These are phyloP conservation scores for Mycena olivaceomarginata DNA, from an alignment of 768 basidiomycete species.

Conservation along the genomic window DNA sequence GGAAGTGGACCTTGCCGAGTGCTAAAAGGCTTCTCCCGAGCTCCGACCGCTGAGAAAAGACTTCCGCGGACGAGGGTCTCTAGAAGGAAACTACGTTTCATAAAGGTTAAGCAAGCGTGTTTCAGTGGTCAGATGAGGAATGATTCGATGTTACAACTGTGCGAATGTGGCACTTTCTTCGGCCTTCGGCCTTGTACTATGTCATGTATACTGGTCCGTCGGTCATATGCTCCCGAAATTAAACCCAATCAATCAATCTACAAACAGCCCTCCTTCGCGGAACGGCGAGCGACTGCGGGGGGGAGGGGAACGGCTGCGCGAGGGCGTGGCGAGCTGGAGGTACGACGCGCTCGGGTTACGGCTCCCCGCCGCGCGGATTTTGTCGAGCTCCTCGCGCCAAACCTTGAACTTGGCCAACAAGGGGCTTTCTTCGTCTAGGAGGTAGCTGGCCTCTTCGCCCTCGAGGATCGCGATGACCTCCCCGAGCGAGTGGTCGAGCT, in stretches of 20 bases:
- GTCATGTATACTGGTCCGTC: constrained; percentile 9
- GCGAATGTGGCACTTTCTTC: constrained; percentile 14
- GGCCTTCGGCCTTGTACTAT: constrained; percentile 12
- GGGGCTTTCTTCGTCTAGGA: constrained; percentile 55
- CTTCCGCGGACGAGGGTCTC: not conserved
- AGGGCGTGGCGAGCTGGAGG: constrained; percentile 64
- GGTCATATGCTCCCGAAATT: constrained; percentile 2
- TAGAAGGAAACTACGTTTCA: not conserved
- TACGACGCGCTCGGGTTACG: constrained; percentile 34
- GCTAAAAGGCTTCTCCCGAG: no score
- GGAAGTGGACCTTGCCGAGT: no score
- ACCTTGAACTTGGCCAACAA: constrained; percentile 61
- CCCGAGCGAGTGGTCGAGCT: constrained; percentile 64
- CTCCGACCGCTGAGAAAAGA: no score
- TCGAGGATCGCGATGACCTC: constrained; percentile 67
- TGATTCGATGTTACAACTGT: constrained; percentile 26
- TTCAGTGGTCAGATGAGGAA: constrained; percentile 12
- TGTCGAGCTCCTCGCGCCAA: constrained; percentile 65
- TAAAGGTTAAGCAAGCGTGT: constrained; percentile 5
- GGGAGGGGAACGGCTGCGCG: constrained; percentile 42
- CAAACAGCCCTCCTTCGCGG: constrained; percentile 42
- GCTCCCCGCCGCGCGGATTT: constrained; percentile 51
- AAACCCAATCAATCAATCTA: constrained; percentile 41
- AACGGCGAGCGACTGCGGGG: constrained; percentile 28
- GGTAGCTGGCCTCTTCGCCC: constrained; percentile 62